Evolutionary conservation across 495 filamentous ascomycete species (phyloP).

Genomic region (Apodospora peruviana): DNA sequence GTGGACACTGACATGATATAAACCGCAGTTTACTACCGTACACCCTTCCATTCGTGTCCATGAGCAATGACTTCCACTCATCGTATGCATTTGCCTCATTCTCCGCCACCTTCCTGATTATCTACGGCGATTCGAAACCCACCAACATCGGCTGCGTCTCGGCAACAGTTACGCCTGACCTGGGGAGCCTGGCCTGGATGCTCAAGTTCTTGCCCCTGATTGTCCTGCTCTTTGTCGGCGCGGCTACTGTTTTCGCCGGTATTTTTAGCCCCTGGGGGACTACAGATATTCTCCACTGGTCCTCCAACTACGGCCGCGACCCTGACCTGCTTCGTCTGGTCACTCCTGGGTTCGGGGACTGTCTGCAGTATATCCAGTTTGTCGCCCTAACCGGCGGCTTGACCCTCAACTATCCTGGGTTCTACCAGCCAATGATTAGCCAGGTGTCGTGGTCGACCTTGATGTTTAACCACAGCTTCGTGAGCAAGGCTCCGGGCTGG

Average conservation of each 20-base stretch:
- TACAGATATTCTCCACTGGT: conserved; percentile 83
- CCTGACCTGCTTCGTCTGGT: conserved; percentile 87
- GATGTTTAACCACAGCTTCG: conserved; percentile 91
- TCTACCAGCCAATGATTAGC: conserved; percentile 85
- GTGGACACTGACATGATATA: too few relatives aligned
- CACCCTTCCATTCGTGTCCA: conserved; percentile 48
- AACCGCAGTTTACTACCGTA: conserved; percentile 52
- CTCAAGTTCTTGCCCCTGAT: conserved; percentile 75
- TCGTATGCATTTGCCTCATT: conserved; percentile 82
- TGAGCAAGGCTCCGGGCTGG: conserved; percentile 57
- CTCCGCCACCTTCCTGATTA: conserved; percentile 60
- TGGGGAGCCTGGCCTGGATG: conserved; percentile 56
- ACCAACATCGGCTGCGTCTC: conserved; percentile 74
- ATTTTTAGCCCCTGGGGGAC: conserved; percentile 94
- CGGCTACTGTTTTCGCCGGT: conserved; percentile 75
- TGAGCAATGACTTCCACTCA: conserved; percentile 70
- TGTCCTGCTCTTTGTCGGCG: conserved; percentile 71
- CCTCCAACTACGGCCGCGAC: conserved; percentile 92
- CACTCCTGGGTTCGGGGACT: conserved; percentile 94
- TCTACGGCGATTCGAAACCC: conserved; percentile 60
- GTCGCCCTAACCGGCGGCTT: conserved; percentile 80
- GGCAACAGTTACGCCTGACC: conserved; percentile 72
- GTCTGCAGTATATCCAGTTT: conserved; percentile 95
- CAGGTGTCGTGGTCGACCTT: conserved; percentile 80
- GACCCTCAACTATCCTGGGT: conserved; percentile 86